phyloP scores from a whole-genome alignment of 2,329 filamentous ascomycete species.

The Xylariales sp. region DNA sequence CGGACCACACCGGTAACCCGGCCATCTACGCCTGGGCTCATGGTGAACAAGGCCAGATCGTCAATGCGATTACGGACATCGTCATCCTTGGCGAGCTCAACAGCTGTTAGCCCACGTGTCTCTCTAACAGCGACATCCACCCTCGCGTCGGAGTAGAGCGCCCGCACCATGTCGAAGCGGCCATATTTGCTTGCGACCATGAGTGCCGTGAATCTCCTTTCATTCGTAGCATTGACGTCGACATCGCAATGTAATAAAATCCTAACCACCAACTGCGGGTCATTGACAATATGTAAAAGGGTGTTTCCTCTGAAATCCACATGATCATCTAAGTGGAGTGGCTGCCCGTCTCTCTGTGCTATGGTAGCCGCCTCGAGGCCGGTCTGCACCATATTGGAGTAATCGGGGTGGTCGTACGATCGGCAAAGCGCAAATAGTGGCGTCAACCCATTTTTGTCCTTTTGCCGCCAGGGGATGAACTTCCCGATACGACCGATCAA shows the following conservation, averaged over 20 bases:
- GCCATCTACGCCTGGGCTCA: conserved; percentile 76
- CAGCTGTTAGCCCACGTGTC: conserved; percentile 87
- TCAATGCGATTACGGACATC: conserved; percentile 97
- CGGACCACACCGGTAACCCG: conserved; percentile 93
- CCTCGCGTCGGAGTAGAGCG: conserved; percentile 86
- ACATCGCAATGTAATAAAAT: conserved; percentile 88
- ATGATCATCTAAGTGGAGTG: conserved; percentile 92
- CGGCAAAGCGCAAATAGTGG: conserved; percentile 94
- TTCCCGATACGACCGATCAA: conserved; percentile 82
- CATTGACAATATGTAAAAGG: conserved; percentile 93
- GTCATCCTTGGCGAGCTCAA: conserved; percentile 97
- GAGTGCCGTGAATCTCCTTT: conserved; percentile 91
- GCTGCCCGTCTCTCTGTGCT: conserved; percentile 79
- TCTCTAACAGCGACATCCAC: conserved; percentile 89
- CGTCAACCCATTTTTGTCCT: conserved; percentile 97
- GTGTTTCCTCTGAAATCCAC: conserved; percentile 94
- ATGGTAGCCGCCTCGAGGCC: conserved; percentile 79
- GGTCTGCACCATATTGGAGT: conserved; percentile 86
- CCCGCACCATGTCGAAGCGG: conserved; percentile 89
- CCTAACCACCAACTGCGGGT: conserved; percentile 78
- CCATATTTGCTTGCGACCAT: conserved; percentile 99
- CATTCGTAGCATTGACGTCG: conserved; percentile 96
- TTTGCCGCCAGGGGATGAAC: conserved; percentile 86
- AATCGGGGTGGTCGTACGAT: conserved; percentile 92
- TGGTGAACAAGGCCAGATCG: conserved; percentile 86